Evolutionary conservation across 805 yeast genomes (phyloP).

Genomic region (Suhomyces kilbournensis): DNA sequence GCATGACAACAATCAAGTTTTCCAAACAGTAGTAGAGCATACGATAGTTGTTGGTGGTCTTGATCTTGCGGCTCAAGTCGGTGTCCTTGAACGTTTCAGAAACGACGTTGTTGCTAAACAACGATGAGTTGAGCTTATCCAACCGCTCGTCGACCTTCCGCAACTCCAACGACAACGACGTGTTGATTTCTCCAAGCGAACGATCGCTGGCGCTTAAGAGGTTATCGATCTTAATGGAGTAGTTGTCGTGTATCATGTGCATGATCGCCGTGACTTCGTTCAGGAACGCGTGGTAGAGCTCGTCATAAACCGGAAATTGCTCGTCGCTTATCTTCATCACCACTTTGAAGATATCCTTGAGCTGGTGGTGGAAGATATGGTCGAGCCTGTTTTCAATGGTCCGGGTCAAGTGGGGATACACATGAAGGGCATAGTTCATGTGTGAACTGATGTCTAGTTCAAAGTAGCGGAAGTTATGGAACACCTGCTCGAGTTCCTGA

Average conservation of each 20-base stretch:
- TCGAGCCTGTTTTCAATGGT: conserved; percentile 14
- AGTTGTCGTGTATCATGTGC: conserved; percentile 39
- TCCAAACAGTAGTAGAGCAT: conserved; percentile 47
- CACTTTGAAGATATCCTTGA: conserved; percentile 13
- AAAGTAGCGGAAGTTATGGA: conserved; percentile 13
- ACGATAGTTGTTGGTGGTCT: conserved; percentile 33
- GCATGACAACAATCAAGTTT: conserved; percentile 47
- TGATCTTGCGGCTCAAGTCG: conserved; percentile 7
- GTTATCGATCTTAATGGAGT: conserved; percentile 57
- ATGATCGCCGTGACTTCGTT: conserved; percentile 35
- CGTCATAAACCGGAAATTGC: conserved; percentile 33
- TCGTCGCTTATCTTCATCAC: conserved; percentile 30
- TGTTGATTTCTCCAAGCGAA: conserved; percentile 69
- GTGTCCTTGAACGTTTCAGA: conserved; percentile 19
- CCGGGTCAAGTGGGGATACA: conserved; percentile 20
- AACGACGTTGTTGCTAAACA: conserved; percentile 25
- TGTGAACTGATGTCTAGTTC: conserved; percentile 13
- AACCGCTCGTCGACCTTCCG: conserved; percentile 50
- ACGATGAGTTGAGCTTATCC: conserved; percentile 39
- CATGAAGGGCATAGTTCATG: conserved; percentile 16
- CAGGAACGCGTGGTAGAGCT: conserved; percentile 28
- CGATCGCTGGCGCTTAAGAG: conserved; percentile 63
- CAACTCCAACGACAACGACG: conserved; percentile 62
- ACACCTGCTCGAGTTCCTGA: conserved; percentile 2
- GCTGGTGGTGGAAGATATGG: conserved; percentile 14